Evolutionary conservation across 345 rosid genomes (phyloP).

Genomic region (Lepidium sativum): DNA sequence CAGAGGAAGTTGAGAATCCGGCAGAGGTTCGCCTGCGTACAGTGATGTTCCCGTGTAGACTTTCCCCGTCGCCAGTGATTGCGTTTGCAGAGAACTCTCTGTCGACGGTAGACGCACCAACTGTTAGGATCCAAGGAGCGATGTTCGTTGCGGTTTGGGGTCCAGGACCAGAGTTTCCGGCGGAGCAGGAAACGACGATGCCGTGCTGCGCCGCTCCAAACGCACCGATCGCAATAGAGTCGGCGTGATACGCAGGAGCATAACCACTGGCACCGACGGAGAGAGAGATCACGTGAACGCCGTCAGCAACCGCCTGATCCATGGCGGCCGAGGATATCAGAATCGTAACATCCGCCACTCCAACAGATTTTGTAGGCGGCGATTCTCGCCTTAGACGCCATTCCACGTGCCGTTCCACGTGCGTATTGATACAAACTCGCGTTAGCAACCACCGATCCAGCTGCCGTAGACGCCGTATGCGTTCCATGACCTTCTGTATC

Average conservation of each 20-base stretch:
- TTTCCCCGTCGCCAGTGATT: conserved; percentile 54
- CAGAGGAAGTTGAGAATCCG: conserved; percentile 36
- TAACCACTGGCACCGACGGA: conserved; percentile 72
- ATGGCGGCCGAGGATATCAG: conserved; percentile 92
- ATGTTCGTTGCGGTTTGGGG: conserved; percentile 63
- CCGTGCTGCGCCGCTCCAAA: conserved; percentile 63
- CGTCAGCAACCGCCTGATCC: conserved; percentile 79
- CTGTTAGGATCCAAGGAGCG: conserved; percentile 90
- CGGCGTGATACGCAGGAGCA: conserved; percentile 59
- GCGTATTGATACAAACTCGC: conserved; percentile 66
- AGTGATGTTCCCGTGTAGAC: conserved; percentile 54
- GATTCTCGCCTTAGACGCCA: conserved; percentile 74
- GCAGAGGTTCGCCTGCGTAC: conserved; percentile 46
- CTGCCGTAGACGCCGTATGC: conserved; percentile 83
- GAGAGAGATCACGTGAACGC: conserved; percentile 75
- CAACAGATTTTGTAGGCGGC: conserved; percentile 91
- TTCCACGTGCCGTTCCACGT: conserved; percentile 69
- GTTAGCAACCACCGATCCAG: conserved; percentile 56
- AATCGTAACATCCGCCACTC: conserved; percentile 70
- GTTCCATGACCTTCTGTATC: conserved; percentile 92
- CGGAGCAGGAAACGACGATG: conserved; percentile 72
- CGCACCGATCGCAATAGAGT: conserved; percentile 84
- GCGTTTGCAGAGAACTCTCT: conserved; percentile 84
- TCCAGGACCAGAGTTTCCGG: conserved; percentile 88
- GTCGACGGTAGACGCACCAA: conserved; percentile 81